Base-by-base conservation (phyloP, 768 basidiomycete species). In the Strobilomyces echinocephalus region DNA sequence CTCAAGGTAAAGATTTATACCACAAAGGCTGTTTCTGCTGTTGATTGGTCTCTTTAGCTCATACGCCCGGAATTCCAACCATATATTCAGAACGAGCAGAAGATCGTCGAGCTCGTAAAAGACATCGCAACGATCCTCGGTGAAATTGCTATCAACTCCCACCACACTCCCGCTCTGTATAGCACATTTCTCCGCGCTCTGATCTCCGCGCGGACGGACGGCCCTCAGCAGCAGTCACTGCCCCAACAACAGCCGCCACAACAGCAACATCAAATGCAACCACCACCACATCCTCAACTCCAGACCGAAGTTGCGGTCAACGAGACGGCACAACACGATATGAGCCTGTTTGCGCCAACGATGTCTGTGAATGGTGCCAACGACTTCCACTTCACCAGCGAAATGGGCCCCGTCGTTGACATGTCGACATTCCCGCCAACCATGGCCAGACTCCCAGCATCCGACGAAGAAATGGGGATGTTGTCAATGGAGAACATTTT, bases 131-230 rank as follows among this genome's bases (percentile, higher is more conserved):
- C 89, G 54, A 77, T 84, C 0, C 79, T 98, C 24, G 91, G 92
- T 56, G 77, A 74, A 12, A 80, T 87, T 38, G 85, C 95, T 18
- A 85, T 84, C 26, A 88, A 88, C 63, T 75, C 85, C 1, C 74
- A 80, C 5, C 95, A 99, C 65, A 94, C 95, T 0, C 94, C 95
- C 1, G 88, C 91, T 6, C 76, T 98, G 36, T 97, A 97, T 75
- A 84, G 85, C 64, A 76, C 79, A 18, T 92, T 94, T 75, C 75
- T 94, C 21, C 85, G 84, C 3, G 87, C 88, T 3, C 80, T 95
- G 39, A 80, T 88, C 49, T 78, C 83, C 2, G 82, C 84, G 40
- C 61, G 69, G 21, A 57, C 73, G 67, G 64, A 73, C 65, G 33
- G 67, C 67, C 40, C 64, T 39, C 50, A 65, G 24, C 63, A 59